Percentiles rank a stretch among this genome's conserved stretches.
phyloP scores from a whole-genome alignment of 176 grass and related monocot species.

The Cenchrus americanus region DNA sequence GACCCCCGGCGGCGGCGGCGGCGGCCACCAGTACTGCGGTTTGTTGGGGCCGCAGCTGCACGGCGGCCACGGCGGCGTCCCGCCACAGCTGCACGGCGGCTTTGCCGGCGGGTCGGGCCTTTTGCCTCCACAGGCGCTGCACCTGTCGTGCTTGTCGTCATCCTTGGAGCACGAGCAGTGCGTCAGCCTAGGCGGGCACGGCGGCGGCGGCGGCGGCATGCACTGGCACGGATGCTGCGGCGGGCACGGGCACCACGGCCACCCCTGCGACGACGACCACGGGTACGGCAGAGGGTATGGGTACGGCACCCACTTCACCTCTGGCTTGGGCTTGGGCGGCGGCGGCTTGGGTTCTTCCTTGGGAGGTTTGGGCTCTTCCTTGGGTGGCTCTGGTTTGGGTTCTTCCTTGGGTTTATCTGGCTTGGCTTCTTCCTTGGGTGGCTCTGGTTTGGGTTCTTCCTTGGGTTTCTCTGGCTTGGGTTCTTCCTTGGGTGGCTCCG shows the following conservation, averaged over 20 bases:
- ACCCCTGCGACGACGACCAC: neutral
- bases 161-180: neutral
- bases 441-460: neutral
- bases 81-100: too few relatives aligned
- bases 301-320: conserved; percentile 35
- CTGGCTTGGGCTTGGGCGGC: neutral
- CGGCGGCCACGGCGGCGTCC: too few relatives aligned
- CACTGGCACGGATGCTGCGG: neutral
- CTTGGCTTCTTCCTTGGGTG: too few relatives aligned
- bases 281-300: conserved; percentile 39
- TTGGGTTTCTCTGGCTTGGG: neutral
- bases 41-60: neutral
- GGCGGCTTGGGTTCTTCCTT: neutral
- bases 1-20: neutral
- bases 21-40: neutral
- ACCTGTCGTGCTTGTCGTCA: neutral
- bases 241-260: conserved; percentile 21
- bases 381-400: neutral
- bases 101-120: neutral
- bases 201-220: neutral
- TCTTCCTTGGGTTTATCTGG: neutral
- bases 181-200: neutral
- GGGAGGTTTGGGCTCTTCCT: neutral
- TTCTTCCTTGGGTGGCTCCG: neutral
- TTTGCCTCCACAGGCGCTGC: neutral